These are phyloP conservation scores for Colletotrichum noveboracense DNA, from an alignment of 2,329 filamentous ascomycete genomes.

Conservation along the genomic window DNA sequence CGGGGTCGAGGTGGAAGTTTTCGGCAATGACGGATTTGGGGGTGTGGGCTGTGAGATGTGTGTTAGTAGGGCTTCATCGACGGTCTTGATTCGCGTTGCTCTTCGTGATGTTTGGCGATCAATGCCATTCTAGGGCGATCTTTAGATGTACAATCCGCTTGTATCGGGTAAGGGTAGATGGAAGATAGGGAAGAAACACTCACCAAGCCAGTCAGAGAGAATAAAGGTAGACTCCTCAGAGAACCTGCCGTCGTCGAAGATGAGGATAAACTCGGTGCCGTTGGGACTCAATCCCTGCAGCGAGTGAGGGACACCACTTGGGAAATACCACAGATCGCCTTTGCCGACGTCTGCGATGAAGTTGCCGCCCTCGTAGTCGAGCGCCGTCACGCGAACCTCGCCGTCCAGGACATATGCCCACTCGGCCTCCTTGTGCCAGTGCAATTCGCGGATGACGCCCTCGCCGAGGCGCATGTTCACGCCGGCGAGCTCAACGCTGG, in stretches of 20 bases:
- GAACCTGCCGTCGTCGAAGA: slow-evolving; percentile 56
- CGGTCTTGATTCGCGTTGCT: no score
- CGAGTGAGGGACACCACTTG: slow-evolving; percentile 77
- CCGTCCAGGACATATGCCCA: slow-evolving; percentile 80
- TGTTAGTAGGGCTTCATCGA: slow-evolving; percentile 14
- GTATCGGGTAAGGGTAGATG: neutral
- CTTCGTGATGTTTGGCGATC: neutral
- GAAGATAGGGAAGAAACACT: slow-evolving; percentile 23
- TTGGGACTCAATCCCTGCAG: slow-evolving; percentile 49
- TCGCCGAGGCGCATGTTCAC: slow-evolving; percentile 80
- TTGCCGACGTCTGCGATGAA: slow-evolving; percentile 79
- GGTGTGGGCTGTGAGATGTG: slow-evolving; percentile 58
- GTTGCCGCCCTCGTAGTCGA: slow-evolving; percentile 77
- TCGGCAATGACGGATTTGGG: slow-evolving; percentile 74
- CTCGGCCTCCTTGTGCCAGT: slow-evolving; percentile 83
- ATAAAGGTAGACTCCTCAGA: slow-evolving; percentile 73
- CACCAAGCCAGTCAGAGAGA: slow-evolving; percentile 74
- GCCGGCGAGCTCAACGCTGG: slow-evolving; percentile 73
- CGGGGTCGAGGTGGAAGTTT: slow-evolving; percentile 76
- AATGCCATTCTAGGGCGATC: neutral
- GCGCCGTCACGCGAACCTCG: slow-evolving; percentile 72
- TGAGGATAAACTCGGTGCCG: slow-evolving; percentile 41
- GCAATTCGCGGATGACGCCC: slow-evolving; percentile 77
- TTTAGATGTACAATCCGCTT: neutral
- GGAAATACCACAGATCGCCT: slow-evolving; percentile 82